A percentile compares a stretch with the other conserved stretches of the same genome.
Evolutionary conservation across 108 stramenopile genomes (phyloP).

Genomic region (Schizochytrium sp.): DNA sequence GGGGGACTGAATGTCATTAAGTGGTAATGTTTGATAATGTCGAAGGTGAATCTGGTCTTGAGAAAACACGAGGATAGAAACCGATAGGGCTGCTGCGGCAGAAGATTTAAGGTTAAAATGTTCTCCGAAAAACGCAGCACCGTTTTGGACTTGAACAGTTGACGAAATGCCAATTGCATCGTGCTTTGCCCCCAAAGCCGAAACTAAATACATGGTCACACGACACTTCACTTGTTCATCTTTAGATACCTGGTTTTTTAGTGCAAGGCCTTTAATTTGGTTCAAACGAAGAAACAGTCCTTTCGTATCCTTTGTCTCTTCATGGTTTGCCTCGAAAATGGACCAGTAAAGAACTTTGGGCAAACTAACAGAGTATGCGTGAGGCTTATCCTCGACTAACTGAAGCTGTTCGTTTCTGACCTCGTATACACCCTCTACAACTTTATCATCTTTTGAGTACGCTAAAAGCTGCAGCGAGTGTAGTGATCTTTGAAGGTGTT

Average conservation of each 20-base stretch:
- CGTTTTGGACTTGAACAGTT: background rate
- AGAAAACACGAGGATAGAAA: too few species aligned
- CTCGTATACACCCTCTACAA: background rate
- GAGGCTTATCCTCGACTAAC: background rate
- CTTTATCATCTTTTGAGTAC: background rate
- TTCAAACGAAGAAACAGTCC: background rate
- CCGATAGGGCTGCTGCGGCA: background rate
- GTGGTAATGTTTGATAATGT: too few species aligned
- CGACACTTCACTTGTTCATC: background rate
- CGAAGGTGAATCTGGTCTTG: too few species aligned
- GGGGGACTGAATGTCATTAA: too few species aligned
- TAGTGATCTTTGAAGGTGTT: background rate
- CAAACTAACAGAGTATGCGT: background rate
- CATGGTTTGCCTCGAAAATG: too few species aligned
- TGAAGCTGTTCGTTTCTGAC: background rate
- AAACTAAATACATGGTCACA: background rate
- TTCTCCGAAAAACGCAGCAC: background rate
- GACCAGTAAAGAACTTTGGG: too few species aligned
- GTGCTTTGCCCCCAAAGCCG: background rate
- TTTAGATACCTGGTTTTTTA: background rate
- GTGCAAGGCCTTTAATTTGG: background rate
- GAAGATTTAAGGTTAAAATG: background rate
- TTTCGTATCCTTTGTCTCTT: background rate
- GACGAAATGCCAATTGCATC: background rate
- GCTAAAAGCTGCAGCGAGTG: background rate